Evolutionary conservation across 805 yeast species (phyloP), one percentile per base, ranked within the genome.

Genomic region (Yarrowia bubula): DNA sequence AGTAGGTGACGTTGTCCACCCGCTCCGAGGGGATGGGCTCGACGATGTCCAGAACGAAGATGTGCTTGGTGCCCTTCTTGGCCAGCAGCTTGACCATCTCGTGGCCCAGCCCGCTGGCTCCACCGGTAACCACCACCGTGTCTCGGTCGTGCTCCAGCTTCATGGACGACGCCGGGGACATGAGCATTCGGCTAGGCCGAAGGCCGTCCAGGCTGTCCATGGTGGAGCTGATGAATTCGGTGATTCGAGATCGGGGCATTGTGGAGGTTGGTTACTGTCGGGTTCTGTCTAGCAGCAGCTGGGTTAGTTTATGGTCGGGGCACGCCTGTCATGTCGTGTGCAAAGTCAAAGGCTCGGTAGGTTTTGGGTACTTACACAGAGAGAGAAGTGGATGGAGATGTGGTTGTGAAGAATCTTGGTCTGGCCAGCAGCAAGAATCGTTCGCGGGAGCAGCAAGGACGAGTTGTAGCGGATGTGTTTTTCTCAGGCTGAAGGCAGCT

Each of bases 91-190:
- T 67, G 0, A 81, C 89, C 3, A 93, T 68, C 68, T 85, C 89
- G 46, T 76, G 77, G 0, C 98, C 98, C 9, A 93, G 78, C 0
- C 98, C 98, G 0, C 84, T 77, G 3, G 83, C 73, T 0, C 98
- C 98, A 0, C 98, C 98, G 0, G 98, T 92, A 18, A 93, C 78
- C 4, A 92, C 75, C 0, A 86, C 88, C 10, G 88, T 78, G 71
- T 90, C 96, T 10, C 78, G 22, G 18, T 39, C 46, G 37, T 51
- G 57, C 18, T 61, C 65, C 9, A 61, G 57, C 41, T 46, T 58
- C 64, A 55, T 55, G 47, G 61, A 14, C 14, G 31, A 15, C 28
- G 47, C 61, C 32, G 61, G 61, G 42, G 61, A 8, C 61, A 55
- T 55, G 18, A 55, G 61, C 47, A 55, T 39, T 41, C 61, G 46